These are phyloP conservation scores for Syzygium aqueum DNA, from an alignment of 345 rosid genomes.

Conservation along the genomic window DNA sequence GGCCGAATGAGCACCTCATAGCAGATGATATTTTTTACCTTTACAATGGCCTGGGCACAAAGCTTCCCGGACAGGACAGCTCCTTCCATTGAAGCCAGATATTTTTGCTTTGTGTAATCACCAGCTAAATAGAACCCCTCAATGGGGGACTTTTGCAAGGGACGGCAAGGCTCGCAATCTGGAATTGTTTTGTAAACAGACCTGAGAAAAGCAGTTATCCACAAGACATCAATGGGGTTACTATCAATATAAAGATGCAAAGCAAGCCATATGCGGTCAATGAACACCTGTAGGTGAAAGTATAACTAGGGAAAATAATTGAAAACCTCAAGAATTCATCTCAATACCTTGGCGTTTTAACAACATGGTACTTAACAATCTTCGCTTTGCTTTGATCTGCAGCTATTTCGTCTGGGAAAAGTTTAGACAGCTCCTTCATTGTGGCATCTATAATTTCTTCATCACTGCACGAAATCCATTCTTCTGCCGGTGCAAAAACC, in stretches of 20 bases:
- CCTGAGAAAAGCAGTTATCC: constrained; percentile 27
- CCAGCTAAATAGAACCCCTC: constrained; percentile 88
- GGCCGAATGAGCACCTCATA: background rate
- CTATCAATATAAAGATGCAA: background rate
- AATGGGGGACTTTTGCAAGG: constrained; percentile 81
- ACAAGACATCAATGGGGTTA: background rate
- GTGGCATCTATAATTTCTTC: constrained; percentile 84
- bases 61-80: constrained; percentile 93
- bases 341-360: constrained; percentile 80
- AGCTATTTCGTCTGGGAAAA: constrained; percentile 83
- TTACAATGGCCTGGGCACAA: constrained; percentile 73
- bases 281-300: background rate
- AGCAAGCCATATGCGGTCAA: background rate
- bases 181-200: constrained; percentile 91
- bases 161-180: constrained; percentile 87
- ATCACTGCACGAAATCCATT: constrained; percentile 79
- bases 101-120: constrained; percentile 93
- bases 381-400: constrained; percentile 94
- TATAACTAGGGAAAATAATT: background rate
- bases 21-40: constrained; percentile 28
- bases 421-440: constrained; percentile 87
- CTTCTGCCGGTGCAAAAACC: constrained; percentile 94
- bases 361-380: constrained; percentile 77
- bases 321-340: background rate
- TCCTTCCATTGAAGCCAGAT: constrained; percentile 98